phyloP scores from a whole-genome alignment of 208 protist genomes.

The Trichomonas vaginalis region DNA sequence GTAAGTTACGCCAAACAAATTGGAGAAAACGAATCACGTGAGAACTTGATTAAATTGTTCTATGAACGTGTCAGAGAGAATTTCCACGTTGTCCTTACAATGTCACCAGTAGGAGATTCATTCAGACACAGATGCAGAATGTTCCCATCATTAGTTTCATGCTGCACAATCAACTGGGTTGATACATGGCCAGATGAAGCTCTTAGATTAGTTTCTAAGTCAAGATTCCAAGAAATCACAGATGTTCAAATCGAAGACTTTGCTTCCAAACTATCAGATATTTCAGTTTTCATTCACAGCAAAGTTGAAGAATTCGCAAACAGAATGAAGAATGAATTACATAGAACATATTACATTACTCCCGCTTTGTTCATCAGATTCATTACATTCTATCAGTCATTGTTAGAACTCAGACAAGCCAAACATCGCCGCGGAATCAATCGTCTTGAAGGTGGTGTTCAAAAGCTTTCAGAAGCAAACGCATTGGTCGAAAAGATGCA shows the following conservation, averaged over 20 bases:
- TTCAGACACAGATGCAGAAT: slow-evolving; percentile 74
- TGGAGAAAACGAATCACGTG: slow-evolving; percentile 69
- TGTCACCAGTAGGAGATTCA: slow-evolving; percentile 75
- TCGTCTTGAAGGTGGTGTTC: slow-evolving; percentile 46
- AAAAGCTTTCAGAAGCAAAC: slow-evolving; percentile 72
- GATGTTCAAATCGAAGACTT: slow-evolving; percentile 22
- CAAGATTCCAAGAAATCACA: background rate
- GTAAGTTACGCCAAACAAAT: slow-evolving; percentile 20
- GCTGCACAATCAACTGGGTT: slow-evolving; percentile 90
- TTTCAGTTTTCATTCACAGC: slow-evolving; percentile 69
- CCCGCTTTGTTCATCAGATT: slow-evolving; percentile 79
- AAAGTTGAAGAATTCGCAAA: slow-evolving; percentile 18
- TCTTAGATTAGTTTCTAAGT: slow-evolving; percentile 58
- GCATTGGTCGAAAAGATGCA: slow-evolving; percentile 74
- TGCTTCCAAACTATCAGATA: slow-evolving; percentile 43
- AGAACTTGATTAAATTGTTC: slow-evolving; percentile 70
- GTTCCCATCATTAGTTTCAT: slow-evolving; percentile 89
- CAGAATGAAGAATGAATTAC: slow-evolving; percentile 71
- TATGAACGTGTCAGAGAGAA: slow-evolving; percentile 69
- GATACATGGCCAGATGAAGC: slow-evolving; percentile 79
- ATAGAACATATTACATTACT: slow-evolving; percentile 75
- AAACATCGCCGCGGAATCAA: background rate
- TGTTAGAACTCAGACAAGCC: slow-evolving; percentile 65
- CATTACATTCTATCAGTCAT: slow-evolving; percentile 51
- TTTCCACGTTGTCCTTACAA: slow-evolving; percentile 75